Evolutionary conservation across 495 filamentous ascomycete genomes (phyloP).

Genomic region (Penicillium cataractarum): DNA sequence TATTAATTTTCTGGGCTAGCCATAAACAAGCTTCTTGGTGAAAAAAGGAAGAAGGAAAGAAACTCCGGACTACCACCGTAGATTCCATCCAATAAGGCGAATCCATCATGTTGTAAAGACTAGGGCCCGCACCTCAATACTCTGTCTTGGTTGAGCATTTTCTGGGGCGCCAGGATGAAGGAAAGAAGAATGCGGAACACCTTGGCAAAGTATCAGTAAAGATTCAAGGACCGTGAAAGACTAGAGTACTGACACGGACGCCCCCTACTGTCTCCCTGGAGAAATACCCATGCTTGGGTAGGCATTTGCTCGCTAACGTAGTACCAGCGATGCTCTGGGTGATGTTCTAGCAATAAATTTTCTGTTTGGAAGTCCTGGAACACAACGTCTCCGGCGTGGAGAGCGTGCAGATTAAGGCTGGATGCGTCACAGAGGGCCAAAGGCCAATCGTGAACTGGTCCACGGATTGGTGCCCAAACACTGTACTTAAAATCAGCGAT

Average conservation of each 20-base stretch:
- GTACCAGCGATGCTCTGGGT: not conserved
- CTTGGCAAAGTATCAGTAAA: not conserved
- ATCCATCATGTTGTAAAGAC: not conserved
- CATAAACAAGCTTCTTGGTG: too few relatives aligned
- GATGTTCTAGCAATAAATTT: not conserved
- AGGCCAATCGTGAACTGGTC: not conserved
- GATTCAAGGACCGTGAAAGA: not conserved
- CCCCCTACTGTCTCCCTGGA: too few relatives aligned
- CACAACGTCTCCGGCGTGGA: not conserved
- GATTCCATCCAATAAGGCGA: not conserved
- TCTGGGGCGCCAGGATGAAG: not conserved
- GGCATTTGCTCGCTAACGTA: not conserved
- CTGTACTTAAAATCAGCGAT: not conserved
- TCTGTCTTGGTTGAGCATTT: not conserved
- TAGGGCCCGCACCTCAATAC: not conserved
- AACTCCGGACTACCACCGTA: not conserved
- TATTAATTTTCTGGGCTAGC: too few relatives aligned
- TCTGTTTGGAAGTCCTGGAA: not conserved
- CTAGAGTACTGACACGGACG: not conserved
- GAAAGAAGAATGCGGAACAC: not conserved
- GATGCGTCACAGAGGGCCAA: not conserved
- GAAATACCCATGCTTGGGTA: not conserved
- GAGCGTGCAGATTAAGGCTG: not conserved
- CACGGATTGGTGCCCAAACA: not conserved
- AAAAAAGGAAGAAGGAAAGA: too few relatives aligned